These are phyloP conservation scores for Colletotrichum camelliae DNA, from an alignment of 2,329 filamentous ascomycete genomes.

Conservation along the genomic window DNA sequence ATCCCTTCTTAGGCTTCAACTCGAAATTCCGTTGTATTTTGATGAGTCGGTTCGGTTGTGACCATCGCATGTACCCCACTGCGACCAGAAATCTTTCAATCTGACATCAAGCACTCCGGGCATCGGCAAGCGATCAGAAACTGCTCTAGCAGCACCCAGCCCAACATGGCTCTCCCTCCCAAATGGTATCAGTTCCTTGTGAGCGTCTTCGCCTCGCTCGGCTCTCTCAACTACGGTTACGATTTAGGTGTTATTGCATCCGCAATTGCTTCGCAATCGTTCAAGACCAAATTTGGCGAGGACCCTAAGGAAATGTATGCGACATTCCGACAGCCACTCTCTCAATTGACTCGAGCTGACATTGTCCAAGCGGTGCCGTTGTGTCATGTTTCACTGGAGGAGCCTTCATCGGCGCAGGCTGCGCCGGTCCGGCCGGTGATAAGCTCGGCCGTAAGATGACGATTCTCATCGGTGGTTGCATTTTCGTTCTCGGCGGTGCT, in stretches of 20 bases:
- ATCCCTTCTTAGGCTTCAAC: slow-evolving; percentile 9
- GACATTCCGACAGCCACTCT: background rate
- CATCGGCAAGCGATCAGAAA: background rate
- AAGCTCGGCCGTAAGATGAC: slow-evolving; percentile 72
- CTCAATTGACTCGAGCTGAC: background rate
- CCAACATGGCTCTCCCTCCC: slow-evolving; percentile 47
- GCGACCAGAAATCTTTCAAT: background rate
- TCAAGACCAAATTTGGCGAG: slow-evolving; percentile 41
- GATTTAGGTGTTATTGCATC: slow-evolving; percentile 59
- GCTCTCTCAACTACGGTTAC: slow-evolving; percentile 60
- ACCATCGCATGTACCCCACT: background rate
- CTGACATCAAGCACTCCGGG: background rate
- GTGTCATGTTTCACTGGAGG: slow-evolving; percentile 80
- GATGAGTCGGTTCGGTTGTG: slow-evolving; percentile 9
- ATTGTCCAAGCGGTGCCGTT: slow-evolving; percentile 62
- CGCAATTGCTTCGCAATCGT: slow-evolving; percentile 55
- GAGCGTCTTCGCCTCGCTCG: slow-evolving; percentile 60
- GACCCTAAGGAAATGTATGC: slow-evolving; percentile 42
- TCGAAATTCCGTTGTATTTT: background rate
- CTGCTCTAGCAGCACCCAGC: background rate
- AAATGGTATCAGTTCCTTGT: slow-evolving; percentile 57
- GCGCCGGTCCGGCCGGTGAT: slow-evolving; percentile 69
- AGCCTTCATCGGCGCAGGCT: slow-evolving; percentile 73
- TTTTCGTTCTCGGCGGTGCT: slow-evolving; percentile 75
- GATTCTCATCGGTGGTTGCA: slow-evolving; percentile 71